phyloP scores from a whole-genome alignment of 2,329 filamentous ascomycete genomes.

The Emericellopsis cladophorae region DNA sequence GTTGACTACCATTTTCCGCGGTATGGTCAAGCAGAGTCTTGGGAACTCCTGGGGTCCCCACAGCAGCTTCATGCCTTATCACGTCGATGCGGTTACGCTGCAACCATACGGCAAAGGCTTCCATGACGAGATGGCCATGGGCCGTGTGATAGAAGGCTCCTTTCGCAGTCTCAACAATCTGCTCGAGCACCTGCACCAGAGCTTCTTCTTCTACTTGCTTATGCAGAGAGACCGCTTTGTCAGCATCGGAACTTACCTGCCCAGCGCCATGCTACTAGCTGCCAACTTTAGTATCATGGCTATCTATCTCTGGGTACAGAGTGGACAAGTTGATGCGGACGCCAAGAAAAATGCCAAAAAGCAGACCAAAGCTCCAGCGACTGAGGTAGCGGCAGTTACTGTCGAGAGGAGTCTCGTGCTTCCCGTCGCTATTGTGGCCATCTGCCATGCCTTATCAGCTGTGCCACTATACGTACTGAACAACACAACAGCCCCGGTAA shows the following conservation, averaged over 20 bases:
- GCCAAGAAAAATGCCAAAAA: conserved; percentile 10
- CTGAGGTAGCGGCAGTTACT: conserved; percentile 8
- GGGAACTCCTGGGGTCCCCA: conserved; percentile 85
- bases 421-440: conserved; percentile 60
- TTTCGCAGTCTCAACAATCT: conserved; percentile 94
- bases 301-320: conserved; percentile 86
- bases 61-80: conserved; percentile 93
- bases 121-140: conserved; percentile 96
- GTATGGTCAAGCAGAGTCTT: conserved; percentile 84
- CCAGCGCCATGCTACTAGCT: conserved; percentile 93
- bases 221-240: conserved; percentile 90
- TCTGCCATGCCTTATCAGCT: conserved; percentile 63
- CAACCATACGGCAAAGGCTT: conserved; percentile 83
- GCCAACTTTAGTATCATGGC: conserved; percentile 93
- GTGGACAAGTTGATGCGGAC: conserved; percentile 38
- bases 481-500: conserved; percentile 52
- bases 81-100: conserved; percentile 89
- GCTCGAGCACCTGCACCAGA: conserved; percentile 92
- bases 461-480: conserved; percentile 84
- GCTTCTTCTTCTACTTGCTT: conserved; percentile 97
- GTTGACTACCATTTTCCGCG: conserved; percentile 76
- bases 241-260: conserved; percentile 94
- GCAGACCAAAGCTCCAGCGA: conserved; percentile 11
- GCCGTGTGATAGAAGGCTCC: conserved; percentile 76
- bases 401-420: conserved; percentile 56